A percentile compares a stretch with the other conserved stretches of the same genome.
These are phyloP conservation scores for Sclerotinia minor DNA, from an alignment of 2,329 filamentous ascomycete genomes.

Conservation along the genomic window DNA sequence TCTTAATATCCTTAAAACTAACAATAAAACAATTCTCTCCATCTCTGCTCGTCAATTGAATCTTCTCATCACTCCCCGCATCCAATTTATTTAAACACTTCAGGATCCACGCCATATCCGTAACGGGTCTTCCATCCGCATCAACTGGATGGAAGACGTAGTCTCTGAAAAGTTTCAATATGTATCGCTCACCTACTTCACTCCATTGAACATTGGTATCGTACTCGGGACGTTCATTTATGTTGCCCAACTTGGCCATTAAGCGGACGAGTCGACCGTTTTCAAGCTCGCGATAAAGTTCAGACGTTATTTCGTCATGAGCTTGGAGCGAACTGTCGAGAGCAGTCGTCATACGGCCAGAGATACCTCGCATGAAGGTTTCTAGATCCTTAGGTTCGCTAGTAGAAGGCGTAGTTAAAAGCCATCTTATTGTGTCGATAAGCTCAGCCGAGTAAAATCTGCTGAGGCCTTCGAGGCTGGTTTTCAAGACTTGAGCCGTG, in stretches of 20 bases:
- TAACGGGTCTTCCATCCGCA: slow-evolving; percentile 74
- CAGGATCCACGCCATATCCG: slow-evolving; percentile 86
- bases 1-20: slow-evolving; percentile 84
- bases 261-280: slow-evolving; percentile 82
- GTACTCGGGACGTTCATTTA: slow-evolving; percentile 88
- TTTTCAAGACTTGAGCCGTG: slow-evolving; percentile 53
- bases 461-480: slow-evolving; percentile 73
- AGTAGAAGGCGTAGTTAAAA: slow-evolving; percentile 60
- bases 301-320: slow-evolving; percentile 70
- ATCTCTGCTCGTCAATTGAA: slow-evolving; percentile 84
- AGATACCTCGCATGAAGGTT: slow-evolving; percentile 75
- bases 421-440: slow-evolving; percentile 77
- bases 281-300: slow-evolving; percentile 79
- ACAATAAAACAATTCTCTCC: slow-evolving; percentile 87
- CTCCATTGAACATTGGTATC: slow-evolving; percentile 79
- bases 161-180: slow-evolving; percentile 91
- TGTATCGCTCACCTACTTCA: slow-evolving; percentile 88
- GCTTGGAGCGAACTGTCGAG: slow-evolving; percentile 79
- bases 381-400: slow-evolving; percentile 78
- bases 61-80: slow-evolving; percentile 81
- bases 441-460: slow-evolving; percentile 77
- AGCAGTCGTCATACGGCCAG: slow-evolving; percentile 70
- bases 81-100: slow-evolving; percentile 89
- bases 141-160: slow-evolving; percentile 98
- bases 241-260: slow-evolving; percentile 78